phyloP scores from a whole-genome alignment of 2,329 filamentous ascomycete genomes.

The Sodiomyces alkalinus region DNA sequence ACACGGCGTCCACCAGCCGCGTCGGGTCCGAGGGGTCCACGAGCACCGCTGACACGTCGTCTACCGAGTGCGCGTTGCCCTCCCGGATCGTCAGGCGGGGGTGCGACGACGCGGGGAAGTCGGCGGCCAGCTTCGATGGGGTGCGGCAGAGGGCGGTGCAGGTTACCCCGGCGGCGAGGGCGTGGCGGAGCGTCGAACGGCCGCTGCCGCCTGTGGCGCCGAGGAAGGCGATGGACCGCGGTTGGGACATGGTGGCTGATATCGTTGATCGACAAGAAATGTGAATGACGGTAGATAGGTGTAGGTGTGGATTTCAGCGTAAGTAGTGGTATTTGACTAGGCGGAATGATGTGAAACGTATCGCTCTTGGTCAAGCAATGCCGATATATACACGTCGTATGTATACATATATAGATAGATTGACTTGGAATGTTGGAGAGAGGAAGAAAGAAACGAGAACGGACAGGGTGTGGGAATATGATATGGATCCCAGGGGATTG shows the following conservation, averaged over 20 bases:
- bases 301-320: no score
- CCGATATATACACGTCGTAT: no score
- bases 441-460: no score
- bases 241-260: constrained; percentile 4
- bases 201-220: constrained; percentile 27
- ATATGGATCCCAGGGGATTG: no score
- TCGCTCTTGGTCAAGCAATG: no score
- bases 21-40: constrained; percentile 10
- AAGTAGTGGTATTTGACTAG: no score
- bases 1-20: constrained; percentile 20
- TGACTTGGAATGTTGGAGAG: no score
- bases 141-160: constrained; percentile 25
- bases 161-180: constrained; percentile 13
- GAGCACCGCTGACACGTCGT: constrained; percentile 18
- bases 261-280: no score
- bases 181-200: constrained; percentile 19
- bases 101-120: constrained; percentile 14
- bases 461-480: no score
- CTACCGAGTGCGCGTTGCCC: constrained; percentile 21
- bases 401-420: no score
- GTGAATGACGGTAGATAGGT: no score
- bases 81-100: constrained; percentile 19
- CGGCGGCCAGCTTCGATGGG: constrained; percentile 20
- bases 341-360: no score
- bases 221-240: constrained; percentile 19